Evolutionary conservation across 2,329 filamentous ascomycete genomes (phyloP), one percentile per base, ranked within the genome.

Genomic region (Hypoxylon sp.): DNA sequence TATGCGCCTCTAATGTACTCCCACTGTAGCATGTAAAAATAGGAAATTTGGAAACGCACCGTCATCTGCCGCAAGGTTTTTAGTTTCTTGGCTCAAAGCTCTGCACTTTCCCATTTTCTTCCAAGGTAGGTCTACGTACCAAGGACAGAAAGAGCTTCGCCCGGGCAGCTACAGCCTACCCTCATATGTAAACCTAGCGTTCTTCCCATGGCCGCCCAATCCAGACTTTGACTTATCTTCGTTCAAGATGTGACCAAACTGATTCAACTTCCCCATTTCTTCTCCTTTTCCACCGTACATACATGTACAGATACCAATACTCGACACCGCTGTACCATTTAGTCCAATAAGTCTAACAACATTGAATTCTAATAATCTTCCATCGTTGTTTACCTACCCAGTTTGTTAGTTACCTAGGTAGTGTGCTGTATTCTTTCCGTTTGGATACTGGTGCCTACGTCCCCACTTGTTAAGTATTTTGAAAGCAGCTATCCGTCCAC

Each of bases 31-130:
- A 41, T 52, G 68, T 70, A 68, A 70, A 70, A 70, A 70, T 70
- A 70, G 68, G 65, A 67, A 68, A 65, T 65, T 64, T 68, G 59
- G 49, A 65, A 67, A 70, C 58, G 65, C 68, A 50, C 53, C 65
- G 68, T 70, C 68, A 70, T 68, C 68, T 70, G 55, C 67, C 67
- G 59, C 61, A 68, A 65, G 68, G 68, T 67, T 43, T 43, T 68
- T 65, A 56, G 38, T 38, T 50, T 68, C 68, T 70, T 70, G 68
- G 68, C 68, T 70, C 60, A 49, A 51, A 57, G 59, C 46, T 63
- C 49, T 60, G 50, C 28, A 28, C 59, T 63, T 66, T 65, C 63
- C 66, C 60, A 59, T 58, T 53, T 66, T 53, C 46, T 43, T 32
- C 46, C 14, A 43, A 49, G 45, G 28, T 34, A 21, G 28, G 45